Conservation (phyloP, 768 basidiomycete species). For the Paxillus ammoniavirescens region DNA sequence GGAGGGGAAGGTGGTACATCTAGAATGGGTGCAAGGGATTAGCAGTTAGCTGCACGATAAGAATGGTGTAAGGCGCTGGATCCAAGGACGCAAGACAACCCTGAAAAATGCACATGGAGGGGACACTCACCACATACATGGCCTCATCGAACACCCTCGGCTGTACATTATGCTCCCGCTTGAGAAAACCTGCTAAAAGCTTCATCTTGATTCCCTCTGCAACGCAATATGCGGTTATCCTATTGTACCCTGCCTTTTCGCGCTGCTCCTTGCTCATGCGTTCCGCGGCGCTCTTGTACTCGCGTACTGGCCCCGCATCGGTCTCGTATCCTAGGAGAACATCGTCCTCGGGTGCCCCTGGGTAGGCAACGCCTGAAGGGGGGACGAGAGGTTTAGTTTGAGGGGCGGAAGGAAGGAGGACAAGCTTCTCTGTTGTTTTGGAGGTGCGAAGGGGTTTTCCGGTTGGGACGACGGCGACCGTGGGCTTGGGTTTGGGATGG, state of each 20-base stretch:
- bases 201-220: slow-evolving; percentile 87
- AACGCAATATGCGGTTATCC: slow-evolving; percentile 88
- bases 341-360: slow-evolving; percentile 38
- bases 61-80: background rate
- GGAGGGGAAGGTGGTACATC: slow-evolving; percentile 90
- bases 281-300: slow-evolving; percentile 84
- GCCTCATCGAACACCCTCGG: slow-evolving; percentile 92
- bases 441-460: slow-evolving; percentile 74
- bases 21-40: slow-evolving; percentile 25
- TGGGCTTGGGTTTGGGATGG: slow-evolving; percentile 18
- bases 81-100: background rate
- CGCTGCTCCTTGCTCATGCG: slow-evolving; percentile 86
- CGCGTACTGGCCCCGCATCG: slow-evolving; percentile 58
- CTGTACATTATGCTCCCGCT: slow-evolving; percentile 88
- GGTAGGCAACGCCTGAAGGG: slow-evolving; percentile 10
- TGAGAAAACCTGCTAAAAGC: slow-evolving; percentile 78
- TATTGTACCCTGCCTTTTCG: slow-evolving; percentile 73
- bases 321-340: slow-evolving; percentile 62
- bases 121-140: slow-evolving; percentile 74
- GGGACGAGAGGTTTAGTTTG: slow-evolving; percentile 71
- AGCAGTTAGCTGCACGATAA: background rate
- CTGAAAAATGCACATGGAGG: slow-evolving; percentile 1
- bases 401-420: slow-evolving; percentile 85
- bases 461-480: slow-evolving; percentile 21
- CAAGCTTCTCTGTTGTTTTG: slow-evolving; percentile 89